Base-by-base conservation (phyloP, 1,284 basidiomycete genomes). In the Puccinia novopanici region DNA sequence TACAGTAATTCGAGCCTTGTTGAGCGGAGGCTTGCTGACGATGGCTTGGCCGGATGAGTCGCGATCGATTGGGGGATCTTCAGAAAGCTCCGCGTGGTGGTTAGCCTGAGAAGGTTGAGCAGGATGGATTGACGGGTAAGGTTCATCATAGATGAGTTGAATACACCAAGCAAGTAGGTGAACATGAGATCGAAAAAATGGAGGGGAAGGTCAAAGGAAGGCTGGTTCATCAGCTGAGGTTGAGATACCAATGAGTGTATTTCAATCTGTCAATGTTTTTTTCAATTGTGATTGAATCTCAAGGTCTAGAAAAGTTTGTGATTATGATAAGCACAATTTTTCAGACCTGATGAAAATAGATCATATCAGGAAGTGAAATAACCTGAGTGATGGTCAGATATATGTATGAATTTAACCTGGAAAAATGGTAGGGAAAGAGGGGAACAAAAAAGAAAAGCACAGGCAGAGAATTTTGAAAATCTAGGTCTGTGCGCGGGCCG, bases 181-280 rank as follows among this genome's bases (percentile, higher is more conserved):
- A 82, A 98, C 90, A 83, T 95, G 90, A 0, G 96, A 96, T 82
- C 97, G 90, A 57, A 99, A 95, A 85, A 92, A 96, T 15, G 96
- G 96, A 9, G 96, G 96, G 2, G 94, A 91, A 0, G 96, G 95
- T 82, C 95, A 90, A 67, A 99, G 88, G 86, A 95, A 99, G 22
- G 92, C 90, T 0, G 97, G 96, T 84, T 98, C 95, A 84, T 98
- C 94, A 2, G 89, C 86, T n/a, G 95, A 98, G 4, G 95, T 97
- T 2, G 95, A 91, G 75, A 98, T 91, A 86, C 96, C 92, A 86
- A 99, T 91, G 76, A 98, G 88, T 12, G 93, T 94, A 4, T 91
- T 89, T 42, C 91, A 87, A 86, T 95, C 93, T 82, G 91, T 89
- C 84, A 93, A 90, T 42, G 92, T n/a, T 91, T 82, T 93, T 91